Percentiles rank a stretch among this genome's conserved stretches.
These are phyloP conservation scores for Paramecium pentaurelia DNA, from an alignment of 73 alveolate genomes.

Conservation along the genomic window DNA sequence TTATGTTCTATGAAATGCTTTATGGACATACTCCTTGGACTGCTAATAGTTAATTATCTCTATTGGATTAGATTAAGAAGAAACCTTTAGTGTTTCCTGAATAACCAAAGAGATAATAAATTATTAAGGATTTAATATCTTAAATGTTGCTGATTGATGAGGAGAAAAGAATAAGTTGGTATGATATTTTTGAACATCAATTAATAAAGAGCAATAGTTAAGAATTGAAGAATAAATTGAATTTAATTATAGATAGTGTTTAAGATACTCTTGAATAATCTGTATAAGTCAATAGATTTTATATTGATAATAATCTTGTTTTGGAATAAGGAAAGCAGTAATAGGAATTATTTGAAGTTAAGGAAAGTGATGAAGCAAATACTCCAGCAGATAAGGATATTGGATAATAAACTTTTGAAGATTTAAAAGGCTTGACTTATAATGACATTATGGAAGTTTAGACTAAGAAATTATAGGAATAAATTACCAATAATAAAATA, in stretches of 20 bases:
- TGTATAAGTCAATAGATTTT: slow-evolving; percentile 21
- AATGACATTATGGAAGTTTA: slow-evolving; percentile 45
- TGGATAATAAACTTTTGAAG: not conserved
- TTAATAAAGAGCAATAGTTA: slow-evolving; percentile 35
- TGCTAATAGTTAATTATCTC: not conserved
- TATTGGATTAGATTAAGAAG: slow-evolving; percentile 41
- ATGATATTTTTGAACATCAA: slow-evolving; percentile 47
- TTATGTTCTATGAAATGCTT: slow-evolving; percentile 56
- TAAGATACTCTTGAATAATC: slow-evolving; percentile 20
- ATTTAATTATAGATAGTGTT: slow-evolving; percentile 9
- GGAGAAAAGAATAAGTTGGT: slow-evolving; percentile 50
- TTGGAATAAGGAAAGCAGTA: slow-evolving; percentile 15
- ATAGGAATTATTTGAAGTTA: not conserved
- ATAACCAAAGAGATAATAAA: slow-evolving; percentile 43
- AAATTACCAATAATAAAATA: slow-evolving; percentile 32
- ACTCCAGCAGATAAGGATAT: not conserved
- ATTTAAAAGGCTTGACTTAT: not conserved
- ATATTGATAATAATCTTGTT: slow-evolving; percentile 43
- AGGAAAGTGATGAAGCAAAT: slow-evolving; percentile 26
- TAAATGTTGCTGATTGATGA: slow-evolving; percentile 44
- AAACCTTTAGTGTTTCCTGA: slow-evolving; percentile 53
- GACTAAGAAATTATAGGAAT: not conserved
- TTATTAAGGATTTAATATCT: slow-evolving; percentile 27
- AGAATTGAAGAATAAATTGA: not conserved
- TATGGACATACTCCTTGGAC: slow-evolving; percentile 61